Conservation (phyloP, 768 basidiomycete genomes). For the Cystobasidiopsis lactophilus region DNA sequence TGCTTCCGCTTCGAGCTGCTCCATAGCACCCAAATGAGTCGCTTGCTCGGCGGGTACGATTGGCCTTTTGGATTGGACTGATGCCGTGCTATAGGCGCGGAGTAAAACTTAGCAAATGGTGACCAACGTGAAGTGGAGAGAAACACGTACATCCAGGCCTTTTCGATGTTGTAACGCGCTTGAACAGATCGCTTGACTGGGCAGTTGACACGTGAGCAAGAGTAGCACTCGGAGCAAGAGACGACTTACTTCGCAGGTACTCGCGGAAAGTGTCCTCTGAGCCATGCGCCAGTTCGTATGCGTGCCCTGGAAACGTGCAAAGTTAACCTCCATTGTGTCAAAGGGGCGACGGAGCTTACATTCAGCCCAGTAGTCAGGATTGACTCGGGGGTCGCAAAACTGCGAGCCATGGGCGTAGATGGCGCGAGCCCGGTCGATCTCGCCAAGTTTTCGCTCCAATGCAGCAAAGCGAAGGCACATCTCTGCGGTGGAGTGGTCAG, state of each 20-base stretch:
- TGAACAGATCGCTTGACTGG: conserved; percentile 88
- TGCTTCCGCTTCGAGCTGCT: conserved; percentile 31
- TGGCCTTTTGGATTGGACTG: conserved; percentile 31
- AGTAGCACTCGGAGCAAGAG: not conserved
- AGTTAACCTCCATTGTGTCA: conserved; percentile 27
- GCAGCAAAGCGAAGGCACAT: conserved; percentile 94
- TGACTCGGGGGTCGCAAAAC: conserved; percentile 31
- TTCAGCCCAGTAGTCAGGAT: not conserved
- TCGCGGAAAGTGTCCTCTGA: conserved; percentile 86
- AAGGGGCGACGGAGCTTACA: not conserved
- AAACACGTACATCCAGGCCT: no score
- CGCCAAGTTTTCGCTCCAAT: conserved; percentile 90
- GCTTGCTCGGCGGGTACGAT: conserved; percentile 3
- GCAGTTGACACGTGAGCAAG: not conserved
- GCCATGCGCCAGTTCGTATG: conserved; percentile 93
- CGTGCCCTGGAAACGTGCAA: conserved; percentile 97
- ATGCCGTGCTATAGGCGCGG: conserved; percentile 39
- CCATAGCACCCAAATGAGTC: conserved; percentile 51
- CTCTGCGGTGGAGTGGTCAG: conserved; percentile 80
- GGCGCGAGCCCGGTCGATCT: conserved; percentile 90
- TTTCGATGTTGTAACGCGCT: conserved; percentile 95
- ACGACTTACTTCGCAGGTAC: conserved; percentile 20
- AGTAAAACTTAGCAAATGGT: no score
- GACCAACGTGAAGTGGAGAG: no score
- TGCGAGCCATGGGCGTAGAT: conserved; percentile 95